These are phyloP conservation scores for Diaporthe australafricana DNA, from an alignment of 2,329 filamentous ascomycete genomes.

Conservation along the genomic window DNA sequence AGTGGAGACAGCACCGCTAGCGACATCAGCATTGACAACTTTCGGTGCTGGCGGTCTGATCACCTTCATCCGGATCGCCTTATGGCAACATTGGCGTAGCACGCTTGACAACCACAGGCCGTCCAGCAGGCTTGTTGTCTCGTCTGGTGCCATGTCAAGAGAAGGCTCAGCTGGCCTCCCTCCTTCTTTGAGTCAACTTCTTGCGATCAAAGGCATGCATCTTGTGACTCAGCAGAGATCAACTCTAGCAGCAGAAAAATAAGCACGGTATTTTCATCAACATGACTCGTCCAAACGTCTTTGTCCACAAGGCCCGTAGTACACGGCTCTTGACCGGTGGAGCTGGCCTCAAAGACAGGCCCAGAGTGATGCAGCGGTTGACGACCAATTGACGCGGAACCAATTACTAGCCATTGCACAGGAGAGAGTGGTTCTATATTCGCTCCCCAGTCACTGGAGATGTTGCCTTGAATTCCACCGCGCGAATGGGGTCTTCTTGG, in stretches of 20 bases:
- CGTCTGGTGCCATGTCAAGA: not conserved
- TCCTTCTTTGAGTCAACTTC: not conserved
- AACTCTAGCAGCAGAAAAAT: not conserved
- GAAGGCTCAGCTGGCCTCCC: not conserved
- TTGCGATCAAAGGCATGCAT: not conserved
- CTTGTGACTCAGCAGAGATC: not conserved
- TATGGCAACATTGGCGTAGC: not conserved
- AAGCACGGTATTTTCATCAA: not conserved
- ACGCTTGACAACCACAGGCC: not conserved
- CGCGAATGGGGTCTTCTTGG: not conserved
- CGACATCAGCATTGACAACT: constrained; percentile 21
- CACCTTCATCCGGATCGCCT: not conserved
- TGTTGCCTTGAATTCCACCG: not conserved
- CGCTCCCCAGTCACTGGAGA: not conserved
- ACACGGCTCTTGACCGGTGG: not conserved
- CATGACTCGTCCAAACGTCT: not conserved
- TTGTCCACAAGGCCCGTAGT: not conserved
- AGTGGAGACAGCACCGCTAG: not conserved
- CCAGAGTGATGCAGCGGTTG: not conserved
- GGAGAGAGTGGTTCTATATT: not conserved
- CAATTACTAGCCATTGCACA: not conserved
- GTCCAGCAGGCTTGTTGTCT: not conserved
- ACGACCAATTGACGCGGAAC: not conserved
- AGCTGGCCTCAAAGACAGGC: not conserved
- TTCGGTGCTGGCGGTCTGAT: constrained; percentile 5